A percentile compares a stretch with the other conserved stretches of the same genome.
These are phyloP conservation scores for Aegilops speltoides DNA, from an alignment of 176 grass and related monocot genomes.

Conservation along the genomic window DNA sequence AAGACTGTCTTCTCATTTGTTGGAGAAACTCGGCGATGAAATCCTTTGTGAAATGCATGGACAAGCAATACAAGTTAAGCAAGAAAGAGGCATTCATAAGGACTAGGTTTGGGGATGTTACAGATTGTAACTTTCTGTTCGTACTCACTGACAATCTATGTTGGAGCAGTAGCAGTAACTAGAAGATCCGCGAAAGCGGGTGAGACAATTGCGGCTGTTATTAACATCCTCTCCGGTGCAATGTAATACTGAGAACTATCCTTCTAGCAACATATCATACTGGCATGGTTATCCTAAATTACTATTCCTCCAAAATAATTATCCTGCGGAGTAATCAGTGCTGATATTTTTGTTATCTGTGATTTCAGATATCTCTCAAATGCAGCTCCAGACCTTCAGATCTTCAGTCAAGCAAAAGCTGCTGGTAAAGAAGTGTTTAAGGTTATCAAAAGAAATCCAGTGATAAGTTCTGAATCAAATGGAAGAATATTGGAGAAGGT, in stretches of 20 bases:
- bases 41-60: conserved; percentile 44
- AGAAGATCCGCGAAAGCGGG: conserved; percentile 39
- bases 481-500: conserved; percentile 42
- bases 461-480: conserved; percentile 32
- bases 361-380: conserved; percentile 59
- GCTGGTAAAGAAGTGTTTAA: conserved; percentile 42
- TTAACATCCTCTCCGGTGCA: conserved; percentile 63
- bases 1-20: conserved; percentile 70
- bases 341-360: not conserved
- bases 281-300: conserved; percentile 13
- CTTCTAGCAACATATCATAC: conserved; percentile 12
- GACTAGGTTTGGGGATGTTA: conserved; percentile 59
- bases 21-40: conserved; percentile 50
- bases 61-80: conserved; percentile 51
- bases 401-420: conserved; percentile 55
- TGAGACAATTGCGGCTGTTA: conserved; percentile 54
- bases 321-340: not conserved
- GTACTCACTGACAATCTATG: conserved; percentile 51
- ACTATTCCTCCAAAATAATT: not conserved
- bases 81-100: conserved; percentile 55
- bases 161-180: conserved; percentile 53
- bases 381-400: conserved; percentile 67
- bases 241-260: conserved; percentile 47
- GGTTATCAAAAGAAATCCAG: conserved; percentile 44
- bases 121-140: conserved; percentile 63